phyloP scores from a whole-genome alignment of 257 asterid species.

The Galeopsis tetrahit region DNA sequence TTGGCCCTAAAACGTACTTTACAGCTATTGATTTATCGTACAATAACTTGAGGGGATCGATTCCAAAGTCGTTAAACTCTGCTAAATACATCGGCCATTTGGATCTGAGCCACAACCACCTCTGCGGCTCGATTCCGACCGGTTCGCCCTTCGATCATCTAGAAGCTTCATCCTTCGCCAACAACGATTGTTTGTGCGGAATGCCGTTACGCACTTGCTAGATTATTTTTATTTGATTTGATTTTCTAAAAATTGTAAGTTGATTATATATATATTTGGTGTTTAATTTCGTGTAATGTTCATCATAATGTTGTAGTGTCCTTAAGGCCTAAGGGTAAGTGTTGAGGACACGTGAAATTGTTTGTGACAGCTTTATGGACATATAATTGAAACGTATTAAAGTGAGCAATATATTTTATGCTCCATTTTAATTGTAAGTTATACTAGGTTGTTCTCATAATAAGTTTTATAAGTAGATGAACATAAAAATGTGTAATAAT shows the following conservation, averaged over 20 bases:
- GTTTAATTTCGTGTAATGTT: slow-evolving; percentile 25
- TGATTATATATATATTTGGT: neutral
- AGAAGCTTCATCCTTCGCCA: slow-evolving; percentile 76
- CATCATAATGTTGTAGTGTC: slow-evolving; percentile 27
- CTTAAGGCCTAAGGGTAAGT: slow-evolving; percentile 25
- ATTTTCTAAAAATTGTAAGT: slow-evolving; percentile 23
- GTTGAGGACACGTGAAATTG: slow-evolving; percentile 35
- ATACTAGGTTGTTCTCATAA: too few species aligned
- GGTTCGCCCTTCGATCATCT: slow-evolving; percentile 93
- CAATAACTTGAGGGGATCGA: slow-evolving; percentile 65
- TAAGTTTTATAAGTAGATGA: too few species aligned
- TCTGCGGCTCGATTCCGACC: slow-evolving; percentile 83
- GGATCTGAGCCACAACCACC: slow-evolving; percentile 88
- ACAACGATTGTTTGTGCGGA: slow-evolving; percentile 92
- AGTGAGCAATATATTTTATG: slow-evolving; percentile 36
- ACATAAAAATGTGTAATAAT: too few species aligned
- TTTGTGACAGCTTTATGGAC: slow-evolving; percentile 27
- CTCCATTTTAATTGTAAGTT: neutral
- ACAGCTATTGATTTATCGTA: slow-evolving; percentile 75
- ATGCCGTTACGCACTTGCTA: slow-evolving; percentile 68
- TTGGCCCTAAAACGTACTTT: slow-evolving; percentile 66
- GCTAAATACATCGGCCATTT: slow-evolving; percentile 82
- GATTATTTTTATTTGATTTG: neutral
- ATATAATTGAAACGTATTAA: neutral
- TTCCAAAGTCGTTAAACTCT: slow-evolving; percentile 65